Evolutionary conservation across 2,329 filamentous ascomycete genomes (phyloP), one percentile per base, ranked within the genome.

Genomic region (Ceratocystis cacaofunesta): DNA sequence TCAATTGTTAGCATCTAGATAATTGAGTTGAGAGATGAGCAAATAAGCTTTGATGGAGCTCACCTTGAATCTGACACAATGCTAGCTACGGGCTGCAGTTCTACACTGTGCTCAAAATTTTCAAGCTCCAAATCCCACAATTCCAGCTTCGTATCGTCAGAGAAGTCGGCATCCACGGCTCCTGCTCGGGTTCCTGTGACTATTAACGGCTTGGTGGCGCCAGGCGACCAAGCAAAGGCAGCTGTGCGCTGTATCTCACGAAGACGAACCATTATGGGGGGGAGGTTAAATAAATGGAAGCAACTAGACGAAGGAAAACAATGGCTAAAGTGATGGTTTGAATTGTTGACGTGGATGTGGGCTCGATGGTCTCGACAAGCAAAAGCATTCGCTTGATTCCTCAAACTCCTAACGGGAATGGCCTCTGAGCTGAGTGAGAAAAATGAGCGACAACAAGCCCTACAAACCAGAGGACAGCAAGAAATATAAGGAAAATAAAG

Each of bases 231-330:
- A 73, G 94, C 90, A 76, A 99, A 99, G 72, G 92, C 89, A 76
- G 92, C 94, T 72, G 94, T 99, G 78, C 94, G 86, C 75, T 91
- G 89, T 74, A 99, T 95, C 80, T 97, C 92, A 81, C 92, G 86
- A 77, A 97, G 82, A 79, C 91, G 89, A 77, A 96, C 92, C 94
- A 99, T 99, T 76, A 71, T 78, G 74, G 71, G 48, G 48, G 67
- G 65, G 48, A 28, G 67, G 66, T 63, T 61, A 36, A 30, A 58
- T 19, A 36, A 12, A 28, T 4, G 10, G 19, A 15, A 25, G 48
- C 36, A 41, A 12, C 10, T 41, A 41, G 48, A 25, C 48, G 48
- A n/a, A 28, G 5, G 64, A 61, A 36, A 62, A 46, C 25, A 55
- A 63, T 52, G 28, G 36, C 17, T 64, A 60, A 19, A 22, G 48